Evolutionary conservation across 495 filamentous ascomycete genomes (phyloP).

Genomic region (Penicillium paradoxum): DNA sequence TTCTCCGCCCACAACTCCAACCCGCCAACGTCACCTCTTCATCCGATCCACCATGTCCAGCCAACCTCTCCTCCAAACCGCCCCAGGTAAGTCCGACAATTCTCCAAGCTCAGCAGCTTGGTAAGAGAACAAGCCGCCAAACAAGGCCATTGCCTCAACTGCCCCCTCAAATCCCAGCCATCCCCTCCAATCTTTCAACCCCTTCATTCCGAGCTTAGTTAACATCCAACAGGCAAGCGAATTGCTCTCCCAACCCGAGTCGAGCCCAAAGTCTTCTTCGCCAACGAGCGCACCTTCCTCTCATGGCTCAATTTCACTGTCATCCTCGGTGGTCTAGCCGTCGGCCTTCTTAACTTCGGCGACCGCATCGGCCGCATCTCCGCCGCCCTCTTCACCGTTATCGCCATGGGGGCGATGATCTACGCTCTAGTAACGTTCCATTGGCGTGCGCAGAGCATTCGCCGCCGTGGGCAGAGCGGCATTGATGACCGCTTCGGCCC

Average conservation of each 20-base stretch:
- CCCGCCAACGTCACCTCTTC: neutral
- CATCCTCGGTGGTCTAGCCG: conserved; percentile 89
- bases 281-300: conserved; percentile 98
- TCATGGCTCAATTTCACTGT: conserved; percentile 99
- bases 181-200: neutral
- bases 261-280: conserved; percentile 99
- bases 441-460: conserved; percentile 91
- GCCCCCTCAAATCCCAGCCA: neutral
- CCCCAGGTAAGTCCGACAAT: conserved; percentile 48
- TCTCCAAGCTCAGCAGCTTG: neutral
- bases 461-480: conserved; percentile 83
- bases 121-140: neutral
- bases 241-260: conserved; percentile 97
- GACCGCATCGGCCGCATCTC: conserved; percentile 88
- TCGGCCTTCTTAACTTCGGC: conserved; percentile 97
- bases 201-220: neutral
- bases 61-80: conserved; percentile 88
- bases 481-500: conserved; percentile 96
- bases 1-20: neutral
- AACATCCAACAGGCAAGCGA: conserved; percentile 67
- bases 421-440: conserved; percentile 95
- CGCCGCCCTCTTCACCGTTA: conserved; percentile 86
- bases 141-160: neutral
- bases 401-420: conserved; percentile 92
- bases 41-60: conserved; percentile 64